Evolutionary conservation across 192 early-diverging fungal species (phyloP), one percentile per base, ranked within the genome.

Genomic region (Backusella circina): DNA sequence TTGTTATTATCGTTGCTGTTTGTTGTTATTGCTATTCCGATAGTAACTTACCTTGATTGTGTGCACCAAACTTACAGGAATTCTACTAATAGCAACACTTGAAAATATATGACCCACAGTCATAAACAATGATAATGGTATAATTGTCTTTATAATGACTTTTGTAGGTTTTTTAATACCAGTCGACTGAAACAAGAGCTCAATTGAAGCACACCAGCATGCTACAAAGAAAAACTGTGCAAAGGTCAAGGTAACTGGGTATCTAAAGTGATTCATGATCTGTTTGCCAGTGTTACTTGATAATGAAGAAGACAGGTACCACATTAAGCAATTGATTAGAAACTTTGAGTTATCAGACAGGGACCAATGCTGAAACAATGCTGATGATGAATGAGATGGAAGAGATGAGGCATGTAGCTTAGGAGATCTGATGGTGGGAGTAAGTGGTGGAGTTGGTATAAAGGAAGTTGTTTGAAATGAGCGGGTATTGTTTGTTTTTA

Each of bases 81-180:
- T 90, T 21, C 83, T 80, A 70, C 90, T 87, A 36, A 95, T 90
- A 23, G 95, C 92, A 39, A 91, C 71, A 68, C 88, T 88, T 3
- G 91, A 91, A 67, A 95, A 91, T 12, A 94, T 84, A 85, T 97
- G 95, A 7, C 95, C 95, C 18, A 90, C 84, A 50, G 95, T 95
- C 79, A 93, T 89, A 82, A 97, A 97, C 23, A 88, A 75, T 64
- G 88, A 86, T 73, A 97, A 75, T 1, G 94, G 95, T 16, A 90
- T 76, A 3, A 91, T 93, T 21, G 84, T 88, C n/a, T 74, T 65
- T 39, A 95, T 64, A 38, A 94, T 85, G 7, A 77, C 81, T 50
- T 76, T 51, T 4, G 84, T 87, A 2, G 89, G 90, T 26, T 44
- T 82, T 35, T 83, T 82, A 26, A 96, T 86, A 51, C 82, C 86